Evolutionary conservation across 108 stramenopile genomes (phyloP).

Genomic region (Skeletonema tropicum): DNA sequence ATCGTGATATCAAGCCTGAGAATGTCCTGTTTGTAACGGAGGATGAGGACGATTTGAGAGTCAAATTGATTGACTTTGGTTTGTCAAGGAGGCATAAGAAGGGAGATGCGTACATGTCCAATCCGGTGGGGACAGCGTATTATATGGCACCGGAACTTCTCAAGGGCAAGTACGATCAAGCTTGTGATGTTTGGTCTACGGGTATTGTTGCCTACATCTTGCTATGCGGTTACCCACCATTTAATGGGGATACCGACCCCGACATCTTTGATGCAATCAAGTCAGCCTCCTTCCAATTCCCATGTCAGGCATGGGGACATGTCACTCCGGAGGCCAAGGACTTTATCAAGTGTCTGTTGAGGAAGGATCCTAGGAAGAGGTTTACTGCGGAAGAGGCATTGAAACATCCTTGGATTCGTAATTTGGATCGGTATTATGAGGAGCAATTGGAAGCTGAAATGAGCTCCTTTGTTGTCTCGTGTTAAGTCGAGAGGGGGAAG

Average conservation of each 20-base stretch:
- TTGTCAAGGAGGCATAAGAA: conserved; percentile 33
- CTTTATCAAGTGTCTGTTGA: conserved; percentile 48
- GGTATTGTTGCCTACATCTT: conserved; percentile 78
- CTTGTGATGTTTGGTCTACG: conserved; percentile 76
- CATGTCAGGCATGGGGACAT: conserved; percentile 14
- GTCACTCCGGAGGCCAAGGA: conserved; percentile 40
- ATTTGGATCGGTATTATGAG: conserved; percentile 1
- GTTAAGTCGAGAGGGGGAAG: neutral
- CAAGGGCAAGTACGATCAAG: conserved; percentile 37
- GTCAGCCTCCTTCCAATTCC: conserved; percentile 1
- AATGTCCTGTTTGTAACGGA: conserved; percentile 64
- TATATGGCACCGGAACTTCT: conserved; percentile 73
- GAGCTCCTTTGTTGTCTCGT: neutral
- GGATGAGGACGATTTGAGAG: conserved; percentile 20
- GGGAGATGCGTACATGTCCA: conserved; percentile 30
- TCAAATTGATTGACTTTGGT: conserved; percentile 85
- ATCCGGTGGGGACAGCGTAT: conserved; percentile 56
- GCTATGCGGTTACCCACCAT: conserved; percentile 71
- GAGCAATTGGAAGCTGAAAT: no score
- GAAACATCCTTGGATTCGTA: conserved; percentile 51
- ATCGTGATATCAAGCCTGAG: conserved; percentile 79
- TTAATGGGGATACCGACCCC: conserved; percentile 27
- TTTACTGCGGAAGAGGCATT: conserved; percentile 53
- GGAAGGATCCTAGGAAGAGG: conserved; percentile 42
- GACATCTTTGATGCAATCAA: conserved; percentile 13